Evolutionary conservation across 305 asterid species (phyloP).

Genomic region (Fraxinus nigra): DNA sequence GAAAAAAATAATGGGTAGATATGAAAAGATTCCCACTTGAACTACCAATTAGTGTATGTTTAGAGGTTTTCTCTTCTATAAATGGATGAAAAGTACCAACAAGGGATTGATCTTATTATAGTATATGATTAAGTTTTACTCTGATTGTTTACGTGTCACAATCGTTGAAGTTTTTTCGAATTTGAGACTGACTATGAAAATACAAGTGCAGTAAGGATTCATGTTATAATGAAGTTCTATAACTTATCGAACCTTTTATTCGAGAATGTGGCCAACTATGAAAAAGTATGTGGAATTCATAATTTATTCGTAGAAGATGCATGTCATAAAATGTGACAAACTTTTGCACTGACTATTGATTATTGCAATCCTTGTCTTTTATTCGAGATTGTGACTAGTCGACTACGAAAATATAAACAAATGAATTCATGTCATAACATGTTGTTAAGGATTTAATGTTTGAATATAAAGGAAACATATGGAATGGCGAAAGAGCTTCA

Average conservation of each 20-base stretch:
- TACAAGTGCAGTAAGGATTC: neutral
- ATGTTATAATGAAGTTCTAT: neutral
- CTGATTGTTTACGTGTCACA: neutral
- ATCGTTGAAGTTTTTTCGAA: neutral
- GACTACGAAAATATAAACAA: neutral
- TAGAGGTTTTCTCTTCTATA: neutral
- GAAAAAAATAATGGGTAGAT: conserved; percentile 5
- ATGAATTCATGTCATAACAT: neutral
- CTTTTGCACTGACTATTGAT: neutral
- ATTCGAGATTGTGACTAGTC: neutral
- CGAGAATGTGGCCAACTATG: neutral
- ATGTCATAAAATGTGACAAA: neutral
- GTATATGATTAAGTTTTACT: neutral
- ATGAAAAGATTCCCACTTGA: conserved; percentile 16
- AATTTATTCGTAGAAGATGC: neutral
- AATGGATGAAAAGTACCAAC: neutral
- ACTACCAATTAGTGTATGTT: neutral
- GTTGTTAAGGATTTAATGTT: neutral
- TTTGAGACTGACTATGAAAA: neutral
- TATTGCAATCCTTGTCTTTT: neutral
- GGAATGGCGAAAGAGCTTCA: neutral
- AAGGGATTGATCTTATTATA: neutral
- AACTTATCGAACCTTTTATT: neutral
- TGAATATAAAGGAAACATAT: neutral
- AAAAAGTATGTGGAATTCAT: neutral